Base-by-base conservation (phyloP, 148 eudicot species). In the Arbutus unedo region DNA sequence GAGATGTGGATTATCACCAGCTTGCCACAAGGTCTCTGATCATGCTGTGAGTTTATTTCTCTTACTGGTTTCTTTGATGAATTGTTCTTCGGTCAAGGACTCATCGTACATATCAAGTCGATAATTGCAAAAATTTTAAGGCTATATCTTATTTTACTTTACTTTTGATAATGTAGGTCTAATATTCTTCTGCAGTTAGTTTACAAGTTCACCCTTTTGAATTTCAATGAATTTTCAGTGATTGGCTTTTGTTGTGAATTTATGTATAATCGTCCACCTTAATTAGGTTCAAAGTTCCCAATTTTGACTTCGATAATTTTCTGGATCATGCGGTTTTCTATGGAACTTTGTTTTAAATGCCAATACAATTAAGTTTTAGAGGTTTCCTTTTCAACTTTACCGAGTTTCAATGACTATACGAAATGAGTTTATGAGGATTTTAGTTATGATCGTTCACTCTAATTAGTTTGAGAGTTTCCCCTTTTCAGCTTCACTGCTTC, bases 21-120 rank as follows among this genome's bases (percentile, higher is more conserved):
- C 49, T 70, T 41, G 48, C 9, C 9, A 2, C 6, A 31, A 31
- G 38, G 38, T 41, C 51, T n/a, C 38, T 31, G 38, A 31, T 47
- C 18, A 81, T 89, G 87, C 93, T 91, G 93, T 91, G 88, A 66
- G 85, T 81, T 23, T 25, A 6, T 83, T 74, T 83, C 82, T 74
- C 54, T 31, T 31, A 31, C 38, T 31, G 38, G 38, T 31, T 31
- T 31, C 38, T 59, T 59, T 9, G 8, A 59, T 59, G 66, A 59
- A 59, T n/a, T 59, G 2, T 59, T 59, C 8, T 14, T 59, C 15
- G 3, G 18, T 59, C 64, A 59, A 0, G 38, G 38, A 31, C 38
- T 31, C 38, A 31, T 59, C 3, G 25, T 59, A 19, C 38, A 1
- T 31, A 31, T 19, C 1, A 18, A 66, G 11, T 15, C 25, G 70